These are phyloP conservation scores for Phtheirospermum japonicum DNA, from an alignment of 257 asterid genomes.

Conservation along the genomic window DNA sequence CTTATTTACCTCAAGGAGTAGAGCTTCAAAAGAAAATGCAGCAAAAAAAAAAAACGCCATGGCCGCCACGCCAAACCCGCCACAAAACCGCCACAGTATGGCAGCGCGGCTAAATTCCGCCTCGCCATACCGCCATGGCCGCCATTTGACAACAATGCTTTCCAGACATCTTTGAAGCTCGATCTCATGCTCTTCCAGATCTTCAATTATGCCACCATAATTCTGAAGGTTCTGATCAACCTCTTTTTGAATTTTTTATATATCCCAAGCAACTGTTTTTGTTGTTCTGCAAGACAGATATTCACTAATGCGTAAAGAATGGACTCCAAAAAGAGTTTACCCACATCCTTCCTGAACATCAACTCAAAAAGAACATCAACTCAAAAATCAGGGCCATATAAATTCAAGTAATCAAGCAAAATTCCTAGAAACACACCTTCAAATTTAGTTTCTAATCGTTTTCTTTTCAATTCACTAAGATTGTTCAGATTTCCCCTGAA, in stretches of 20 bases:
- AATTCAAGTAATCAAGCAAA: slow-evolving; percentile 23
- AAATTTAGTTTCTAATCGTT: slow-evolving; percentile 57
- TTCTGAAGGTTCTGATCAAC: slow-evolving; percentile 63
- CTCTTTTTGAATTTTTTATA: slow-evolving; percentile 63
- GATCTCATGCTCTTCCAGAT: slow-evolving; percentile 64
- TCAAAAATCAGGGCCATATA: slow-evolving; percentile 20
- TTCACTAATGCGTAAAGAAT: slow-evolving; percentile 27
- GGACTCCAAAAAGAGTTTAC: slow-evolving; percentile 11
- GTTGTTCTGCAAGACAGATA: slow-evolving; percentile 56
- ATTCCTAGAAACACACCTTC: slow-evolving; percentile 53
- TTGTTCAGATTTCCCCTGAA: slow-evolving; percentile 67
- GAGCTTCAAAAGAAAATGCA: slow-evolving; percentile 19
- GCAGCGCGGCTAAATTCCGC: too few species aligned
- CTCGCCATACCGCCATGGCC: too few species aligned
- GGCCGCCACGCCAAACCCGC: too few species aligned
- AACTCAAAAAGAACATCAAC: too few species aligned
- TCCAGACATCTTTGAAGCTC: slow-evolving; percentile 67
- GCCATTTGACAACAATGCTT: too few species aligned
- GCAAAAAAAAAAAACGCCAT: too few species aligned
- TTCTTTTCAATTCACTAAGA: slow-evolving; percentile 53
- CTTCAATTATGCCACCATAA: slow-evolving; percentile 55
- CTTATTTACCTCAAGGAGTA: slow-evolving; percentile 20
- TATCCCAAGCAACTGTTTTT: slow-evolving; percentile 56
- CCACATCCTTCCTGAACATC: slow-evolving; percentile 1
- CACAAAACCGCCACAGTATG: too few species aligned